Evolutionary conservation across 2,329 filamentous ascomycete genomes (phyloP).

Genomic region (Zasmidium angulare): DNA sequence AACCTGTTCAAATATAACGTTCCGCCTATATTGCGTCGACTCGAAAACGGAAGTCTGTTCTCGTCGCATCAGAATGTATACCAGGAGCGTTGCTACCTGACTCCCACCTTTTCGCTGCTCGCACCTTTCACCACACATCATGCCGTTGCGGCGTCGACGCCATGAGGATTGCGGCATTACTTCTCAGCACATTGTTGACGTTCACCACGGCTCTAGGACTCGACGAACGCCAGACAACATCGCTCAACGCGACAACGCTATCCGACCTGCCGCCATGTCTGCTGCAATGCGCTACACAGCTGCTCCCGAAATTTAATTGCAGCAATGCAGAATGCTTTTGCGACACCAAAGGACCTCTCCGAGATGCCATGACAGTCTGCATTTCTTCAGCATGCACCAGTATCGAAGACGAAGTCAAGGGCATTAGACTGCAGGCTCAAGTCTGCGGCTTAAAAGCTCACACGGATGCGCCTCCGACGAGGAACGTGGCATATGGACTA

Average conservation of each 20-base stretch:
- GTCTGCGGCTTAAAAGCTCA: background rate
- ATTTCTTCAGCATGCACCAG: background rate
- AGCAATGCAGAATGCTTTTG: background rate
- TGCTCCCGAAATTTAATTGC: slow-evolving; percentile 11
- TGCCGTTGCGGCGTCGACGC: background rate
- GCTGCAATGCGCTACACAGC: background rate
- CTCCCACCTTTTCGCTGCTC: background rate
- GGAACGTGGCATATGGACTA: slow-evolving; percentile 1
- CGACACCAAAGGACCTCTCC: background rate
- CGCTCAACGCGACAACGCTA: background rate
- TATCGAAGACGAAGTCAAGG: background rate
- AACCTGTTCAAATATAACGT: background rate
- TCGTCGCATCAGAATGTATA: background rate
- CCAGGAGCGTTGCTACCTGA: background rate
- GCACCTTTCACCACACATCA: background rate
- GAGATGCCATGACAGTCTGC: background rate
- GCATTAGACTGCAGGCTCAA: slow-evolving; percentile 2
- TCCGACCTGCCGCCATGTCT: slow-evolving; percentile 4
- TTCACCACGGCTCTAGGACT: background rate
- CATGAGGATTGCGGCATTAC: background rate
- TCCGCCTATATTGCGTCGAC: background rate
- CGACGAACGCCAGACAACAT: background rate
- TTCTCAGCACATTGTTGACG: background rate
- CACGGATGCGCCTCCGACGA: background rate
- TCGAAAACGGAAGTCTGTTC: background rate